Evolutionary conservation across 805 yeast genomes (phyloP).

Genomic region (Yamadazyma insecticola): DNA sequence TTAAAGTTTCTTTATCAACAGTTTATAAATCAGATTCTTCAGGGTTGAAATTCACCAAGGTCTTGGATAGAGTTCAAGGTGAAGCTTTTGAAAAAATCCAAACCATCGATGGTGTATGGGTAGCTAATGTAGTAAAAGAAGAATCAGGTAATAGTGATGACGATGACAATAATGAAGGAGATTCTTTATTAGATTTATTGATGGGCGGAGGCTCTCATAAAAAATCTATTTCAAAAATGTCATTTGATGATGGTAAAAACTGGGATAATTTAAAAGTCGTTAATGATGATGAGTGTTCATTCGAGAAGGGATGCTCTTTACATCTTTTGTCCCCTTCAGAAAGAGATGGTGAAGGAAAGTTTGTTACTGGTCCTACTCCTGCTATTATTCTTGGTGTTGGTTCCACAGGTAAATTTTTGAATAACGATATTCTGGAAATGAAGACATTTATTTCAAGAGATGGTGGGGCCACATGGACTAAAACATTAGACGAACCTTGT

Average conservation of each 20-base stretch:
- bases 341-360: constrained; percentile 37
- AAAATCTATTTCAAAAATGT: constrained; percentile 29
- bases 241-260: constrained; percentile 50
- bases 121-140: constrained; percentile 36
- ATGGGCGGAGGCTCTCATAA: constrained; percentile 15
- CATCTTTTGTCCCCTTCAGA: constrained; percentile 31
- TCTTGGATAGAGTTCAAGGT: constrained; percentile 39
- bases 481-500: constrained; percentile 49
- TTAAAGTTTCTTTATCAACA: constrained; percentile 20
- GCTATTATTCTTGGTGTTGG: constrained; percentile 38
- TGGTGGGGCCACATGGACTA: constrained; percentile 72
- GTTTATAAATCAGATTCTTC: constrained; percentile 53
- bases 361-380: constrained; percentile 51
- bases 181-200: constrained; percentile 23
- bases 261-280: constrained; percentile 47
- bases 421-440: constrained; percentile 11
- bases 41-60: constrained; percentile 46
- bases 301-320: constrained; percentile 46
- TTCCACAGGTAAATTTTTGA: constrained; percentile 23
- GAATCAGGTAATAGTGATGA: constrained; percentile 11
- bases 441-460: constrained; percentile 65
- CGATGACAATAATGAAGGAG: constrained; percentile 3
- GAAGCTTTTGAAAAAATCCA: constrained; percentile 44
- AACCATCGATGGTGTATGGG: constrained; percentile 58
- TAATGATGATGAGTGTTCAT: constrained; percentile 42